Percentiles rank a stretch among this genome's conserved stretches.
Evolutionary conservation across 768 basidiomycete species (phyloP).

Genomic region (Tulasnella sp.): DNA sequence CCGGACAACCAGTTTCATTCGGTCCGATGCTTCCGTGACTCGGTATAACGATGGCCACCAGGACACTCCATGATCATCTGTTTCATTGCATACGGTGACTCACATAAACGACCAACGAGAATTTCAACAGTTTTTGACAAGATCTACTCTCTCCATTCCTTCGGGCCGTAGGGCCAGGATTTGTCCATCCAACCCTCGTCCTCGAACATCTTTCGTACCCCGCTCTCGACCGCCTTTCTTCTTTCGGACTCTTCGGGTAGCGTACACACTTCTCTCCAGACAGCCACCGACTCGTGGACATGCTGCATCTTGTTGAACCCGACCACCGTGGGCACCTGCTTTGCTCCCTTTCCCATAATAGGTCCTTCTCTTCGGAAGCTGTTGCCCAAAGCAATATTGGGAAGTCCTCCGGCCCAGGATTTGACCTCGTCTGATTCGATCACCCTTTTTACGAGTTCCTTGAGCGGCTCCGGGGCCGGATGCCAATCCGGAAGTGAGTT

Average conservation of each 20-base stretch:
- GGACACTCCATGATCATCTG: not conserved
- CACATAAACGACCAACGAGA: not conserved
- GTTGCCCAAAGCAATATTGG: slow-evolving; percentile 69
- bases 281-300: slow-evolving; percentile 66
- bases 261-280: slow-evolving; percentile 59
- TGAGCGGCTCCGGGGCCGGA: slow-evolving; percentile 58
- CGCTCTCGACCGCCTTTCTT: slow-evolving; percentile 46
- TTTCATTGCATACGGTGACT: not conserved
- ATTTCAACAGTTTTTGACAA: not conserved
- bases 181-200: slow-evolving; percentile 54
- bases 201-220: slow-evolving; percentile 45
- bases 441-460: slow-evolving; percentile 43
- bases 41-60: not conserved
- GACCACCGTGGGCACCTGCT: slow-evolving; percentile 55
- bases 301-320: slow-evolving; percentile 68
- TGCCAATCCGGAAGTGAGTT: slow-evolving; percentile 63
- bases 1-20: not conserved
- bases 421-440: slow-evolving; percentile 32
- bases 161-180: slow-evolving; percentile 50
- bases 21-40: not conserved
- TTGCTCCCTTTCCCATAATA: slow-evolving; percentile 39
- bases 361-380: slow-evolving; percentile 42
- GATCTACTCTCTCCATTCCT: not conserved
- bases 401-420: slow-evolving; percentile 48
- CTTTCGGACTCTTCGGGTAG: slow-evolving; percentile 34